Base-by-base conservation (phyloP, 768 basidiomycete species). In the Russula brevipes region DNA sequence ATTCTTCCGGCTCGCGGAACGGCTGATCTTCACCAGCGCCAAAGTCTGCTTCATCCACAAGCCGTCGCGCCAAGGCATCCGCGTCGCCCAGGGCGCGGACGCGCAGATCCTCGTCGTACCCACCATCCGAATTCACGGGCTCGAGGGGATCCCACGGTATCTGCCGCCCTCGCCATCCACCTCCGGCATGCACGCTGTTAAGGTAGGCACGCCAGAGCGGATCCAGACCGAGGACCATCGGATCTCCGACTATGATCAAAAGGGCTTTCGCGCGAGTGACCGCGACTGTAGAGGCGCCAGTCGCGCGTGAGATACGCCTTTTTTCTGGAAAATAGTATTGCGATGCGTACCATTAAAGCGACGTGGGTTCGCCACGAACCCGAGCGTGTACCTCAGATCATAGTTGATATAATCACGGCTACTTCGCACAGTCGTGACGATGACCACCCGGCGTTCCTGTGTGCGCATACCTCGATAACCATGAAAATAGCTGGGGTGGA, bases 121-220 rank as follows among this genome's bases (percentile, higher is more conserved):
- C 59, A n/a, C 52, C 59, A 12, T 60, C 59, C 10, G 35, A 24
- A 7, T 60, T 14, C 7, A 60, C 59, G 1, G 52, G 35, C 2
- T 6, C 52, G 0, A 30, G 35, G 0, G 81, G 78, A 65, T 85
- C 78, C 83, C 85, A 86, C 7, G 76, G 69, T 41, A 82, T 80
- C 6, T 73, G 71, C 5, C 75, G 74, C 6, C 85, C 85, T 36
- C 70, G 76, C 82, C 85, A 87, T 0, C 84, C 86, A 2, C 79
- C 79, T 14, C 80, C 77, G 17, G 68, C 54, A 63, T 82, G 71
- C n/a, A 86, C 71, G 65, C 82, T 85, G 61, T 84, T 85, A 53
- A 87, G 69, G 75, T 86, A 86, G 0, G 73, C 70, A 4, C 85
- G 73, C 86, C 86, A 86, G 2, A 86, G 73, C 0, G 85, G 85